Conservation (phyloP, 352 stramenopile species). For the Globisporangium alternatum region DNA sequence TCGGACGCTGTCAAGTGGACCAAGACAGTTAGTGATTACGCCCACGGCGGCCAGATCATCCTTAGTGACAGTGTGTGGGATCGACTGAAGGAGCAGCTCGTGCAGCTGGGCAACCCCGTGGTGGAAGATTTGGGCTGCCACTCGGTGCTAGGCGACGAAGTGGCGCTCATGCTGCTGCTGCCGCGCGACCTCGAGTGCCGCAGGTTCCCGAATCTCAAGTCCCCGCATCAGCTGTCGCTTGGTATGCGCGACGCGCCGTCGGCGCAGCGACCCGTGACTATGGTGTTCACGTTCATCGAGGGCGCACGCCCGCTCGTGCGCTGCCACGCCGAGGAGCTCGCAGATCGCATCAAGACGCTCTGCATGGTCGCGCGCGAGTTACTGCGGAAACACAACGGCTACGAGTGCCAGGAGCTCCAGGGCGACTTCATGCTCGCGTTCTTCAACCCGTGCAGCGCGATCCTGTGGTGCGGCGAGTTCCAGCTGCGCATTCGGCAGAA, state of each 20-base stretch:
- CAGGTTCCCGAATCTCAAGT: slow-evolving; percentile 73
- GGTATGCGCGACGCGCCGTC: slow-evolving; percentile 84
- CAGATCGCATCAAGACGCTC: slow-evolving; percentile 81
- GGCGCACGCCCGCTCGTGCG: slow-evolving; percentile 76
- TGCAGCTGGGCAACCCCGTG: slow-evolving; percentile 82
- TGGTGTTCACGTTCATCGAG: slow-evolving; percentile 91
- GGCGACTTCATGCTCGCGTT: slow-evolving; percentile 90
- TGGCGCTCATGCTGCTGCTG: slow-evolving; percentile 78
- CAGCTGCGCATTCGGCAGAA: slow-evolving; percentile 75
- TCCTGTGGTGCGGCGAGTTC: slow-evolving; percentile 86
- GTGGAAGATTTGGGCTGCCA: slow-evolving; percentile 85
- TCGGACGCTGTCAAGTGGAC: slow-evolving; percentile 82
- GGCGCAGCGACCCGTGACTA: slow-evolving; percentile 74
- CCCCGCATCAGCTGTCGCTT: slow-evolving; percentile 60
- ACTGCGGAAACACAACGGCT: slow-evolving; percentile 78
- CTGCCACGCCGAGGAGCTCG: slow-evolving; percentile 78
- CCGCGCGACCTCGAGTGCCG: slow-evolving; percentile 75
- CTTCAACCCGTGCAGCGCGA: slow-evolving; percentile 74
- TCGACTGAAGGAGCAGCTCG: slow-evolving; percentile 81
- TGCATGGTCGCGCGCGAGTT: slow-evolving; percentile 76
- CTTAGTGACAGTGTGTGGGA: slow-evolving; percentile 86
- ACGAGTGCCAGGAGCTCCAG: slow-evolving; percentile 87
- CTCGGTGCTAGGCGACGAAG: slow-evolving; percentile 64
- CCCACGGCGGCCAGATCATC: slow-evolving; percentile 81
- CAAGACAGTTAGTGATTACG: slow-evolving; percentile 80